phyloP scores from a whole-genome alignment of 1,284 basidiomycete genomes.

The Pterula multifida region DNA sequence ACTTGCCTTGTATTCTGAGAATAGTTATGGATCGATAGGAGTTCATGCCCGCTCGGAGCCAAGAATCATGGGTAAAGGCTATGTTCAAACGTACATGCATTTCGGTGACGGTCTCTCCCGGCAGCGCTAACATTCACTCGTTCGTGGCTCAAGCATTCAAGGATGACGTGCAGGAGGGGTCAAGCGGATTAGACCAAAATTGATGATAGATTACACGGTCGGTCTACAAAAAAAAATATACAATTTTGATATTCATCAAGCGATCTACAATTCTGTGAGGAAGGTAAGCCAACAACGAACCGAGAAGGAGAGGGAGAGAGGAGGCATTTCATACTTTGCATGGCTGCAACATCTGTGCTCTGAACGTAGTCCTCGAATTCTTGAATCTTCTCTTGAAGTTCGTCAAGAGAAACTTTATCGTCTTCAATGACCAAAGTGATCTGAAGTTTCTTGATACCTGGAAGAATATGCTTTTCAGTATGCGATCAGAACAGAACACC shows the following conservation, averaged over 20 bases:
- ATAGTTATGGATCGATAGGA: no score
- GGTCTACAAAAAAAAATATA: not conserved
- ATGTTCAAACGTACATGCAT: no score
- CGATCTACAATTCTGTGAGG: constrained; percentile 25
- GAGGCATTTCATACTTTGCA: constrained; percentile 78
- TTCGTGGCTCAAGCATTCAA: no score
- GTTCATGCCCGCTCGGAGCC: no score
- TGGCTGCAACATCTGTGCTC: constrained; percentile 84
- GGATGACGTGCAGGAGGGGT: no score
- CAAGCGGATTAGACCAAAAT: not conserved
- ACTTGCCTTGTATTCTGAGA: no score
- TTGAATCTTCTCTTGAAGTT: constrained; percentile 82
- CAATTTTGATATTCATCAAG: not conserved
- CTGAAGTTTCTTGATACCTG: constrained; percentile 71
- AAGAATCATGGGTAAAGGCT: no score
- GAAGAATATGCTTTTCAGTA: constrained; percentile 1
- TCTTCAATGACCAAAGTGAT: constrained; percentile 80
- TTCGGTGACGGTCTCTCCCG: no score
- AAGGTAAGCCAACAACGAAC: constrained; percentile 7
- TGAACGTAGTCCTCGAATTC: constrained; percentile 95
- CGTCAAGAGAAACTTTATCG: constrained; percentile 89
- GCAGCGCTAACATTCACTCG: no score
- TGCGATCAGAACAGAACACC: not conserved
- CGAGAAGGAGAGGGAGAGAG: constrained; percentile 10
- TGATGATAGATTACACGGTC: not conserved